Base-by-base conservation (phyloP, 441 rosid genomes). In the Pelargonium fulgidum region DNA sequence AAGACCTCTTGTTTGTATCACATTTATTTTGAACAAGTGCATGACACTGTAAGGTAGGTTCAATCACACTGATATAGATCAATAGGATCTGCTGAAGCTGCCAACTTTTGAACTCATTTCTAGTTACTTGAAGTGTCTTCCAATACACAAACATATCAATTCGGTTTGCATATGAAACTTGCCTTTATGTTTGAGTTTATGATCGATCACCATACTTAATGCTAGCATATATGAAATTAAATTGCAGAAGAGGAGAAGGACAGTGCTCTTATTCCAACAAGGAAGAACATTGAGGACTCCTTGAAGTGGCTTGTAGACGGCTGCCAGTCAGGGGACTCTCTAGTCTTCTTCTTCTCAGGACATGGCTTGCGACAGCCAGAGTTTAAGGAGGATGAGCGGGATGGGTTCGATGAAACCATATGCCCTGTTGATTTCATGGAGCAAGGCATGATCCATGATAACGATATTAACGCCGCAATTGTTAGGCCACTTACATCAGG, bases 331-430 rank as follows among this genome's bases (percentile, higher is more conserved):
- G 75, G 66, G 39, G 62, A 71, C 29, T 67, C 78, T 0, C 41
- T 70, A 36, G 61, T 75, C n/a, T 70, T 75, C 69, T 71, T 66
- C 68, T 75, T 75, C 72, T 75, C 75, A 5, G 78, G 75, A 13
- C 78, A 75, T 0, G 78, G 78, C 24, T 20, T 70, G 24, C 56
- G 62, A 41, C 47, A 61, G 48, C 56, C 64, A 0, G 78, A 75
- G 13, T 20, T 41, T 16, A 44, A 42, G 1, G 75, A 68, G 2
- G 75, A 75, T 17, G 78, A 75, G 50, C 17, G 50, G 3, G 78
- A 75, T 45, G 72, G 78, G 14, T 70, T 66, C 5, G 74, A 75
- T 24, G 78, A 75, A 68, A 70, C 67, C 14, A 70, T 75, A 67
- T 75, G 74, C 64, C 78, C 78, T 0, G 71, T 71, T 42, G 78